phyloP scores from a whole-genome alignment of 345 rosid species.

The Trapa bicornis region DNA sequence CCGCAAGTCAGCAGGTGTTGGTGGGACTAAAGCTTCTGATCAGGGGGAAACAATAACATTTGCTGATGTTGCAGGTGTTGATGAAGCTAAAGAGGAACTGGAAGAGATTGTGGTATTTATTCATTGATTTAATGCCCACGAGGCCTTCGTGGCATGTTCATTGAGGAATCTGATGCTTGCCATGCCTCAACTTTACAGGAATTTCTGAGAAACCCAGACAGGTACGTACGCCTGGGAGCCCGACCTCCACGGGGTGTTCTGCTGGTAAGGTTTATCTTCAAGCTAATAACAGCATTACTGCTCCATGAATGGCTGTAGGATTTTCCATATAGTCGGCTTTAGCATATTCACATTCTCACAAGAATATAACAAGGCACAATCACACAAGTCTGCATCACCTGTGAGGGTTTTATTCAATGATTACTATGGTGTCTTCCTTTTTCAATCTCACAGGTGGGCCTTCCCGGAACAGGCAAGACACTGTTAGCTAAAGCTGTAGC shows the following conservation, averaged over 20 bases:
- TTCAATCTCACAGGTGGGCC: conserved; percentile 4
- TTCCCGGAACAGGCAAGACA: conserved; percentile 31
- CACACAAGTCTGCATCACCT: not conserved
- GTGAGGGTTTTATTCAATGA: not conserved
- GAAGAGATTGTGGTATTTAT: conserved; percentile 85
- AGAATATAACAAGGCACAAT: not conserved
- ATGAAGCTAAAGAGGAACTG: conserved; percentile 97
- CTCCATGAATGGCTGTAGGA: not conserved
- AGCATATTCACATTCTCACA: not conserved
- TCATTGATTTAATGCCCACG: not conserved
- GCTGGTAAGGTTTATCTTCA: conserved; percentile 43
- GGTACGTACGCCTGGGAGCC: conserved; percentile 72
- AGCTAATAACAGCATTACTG: not conserved
- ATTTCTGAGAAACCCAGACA: conserved; percentile 90
- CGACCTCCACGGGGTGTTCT: conserved; percentile 98
- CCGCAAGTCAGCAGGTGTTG: conserved; percentile 62
- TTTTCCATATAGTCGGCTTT: not conserved
- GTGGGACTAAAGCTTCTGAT: conserved; percentile 52
- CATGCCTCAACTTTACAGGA: conserved; percentile 41
- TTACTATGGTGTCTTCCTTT: not conserved
- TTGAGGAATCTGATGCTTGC: conserved; percentile 1
- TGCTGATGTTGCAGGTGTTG: conserved; percentile 96
- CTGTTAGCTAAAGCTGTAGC: conserved; percentile 35
- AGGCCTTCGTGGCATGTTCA: not conserved
- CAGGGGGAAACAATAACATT: conserved; percentile 77